phyloP scores from a whole-genome alignment of 2,329 filamentous ascomycete species.

The Colletotrichum spaethianum region DNA sequence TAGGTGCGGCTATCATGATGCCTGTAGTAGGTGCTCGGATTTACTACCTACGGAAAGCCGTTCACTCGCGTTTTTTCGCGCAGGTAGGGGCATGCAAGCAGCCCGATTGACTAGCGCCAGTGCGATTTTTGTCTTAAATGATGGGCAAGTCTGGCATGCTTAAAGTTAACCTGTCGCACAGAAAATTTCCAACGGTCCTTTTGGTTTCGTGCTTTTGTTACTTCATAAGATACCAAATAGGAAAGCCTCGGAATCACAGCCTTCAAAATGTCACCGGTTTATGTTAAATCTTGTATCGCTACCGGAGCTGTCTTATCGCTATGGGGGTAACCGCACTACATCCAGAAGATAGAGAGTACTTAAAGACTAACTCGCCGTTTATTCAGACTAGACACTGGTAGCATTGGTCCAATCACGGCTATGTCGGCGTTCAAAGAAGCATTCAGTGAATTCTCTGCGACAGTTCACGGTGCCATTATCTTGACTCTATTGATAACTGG shows the following conservation, averaged over 20 bases:
- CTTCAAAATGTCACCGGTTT: slow-evolving; percentile 19
- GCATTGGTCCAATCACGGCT: slow-evolving; percentile 71
- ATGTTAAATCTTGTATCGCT: slow-evolving; percentile 22
- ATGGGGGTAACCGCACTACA: slow-evolving; percentile 14
- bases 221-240: background rate
- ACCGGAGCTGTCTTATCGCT: slow-evolving; percentile 4
- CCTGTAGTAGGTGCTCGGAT: too few species aligned
- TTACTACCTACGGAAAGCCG: too few species aligned
- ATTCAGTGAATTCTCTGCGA: slow-evolving; percentile 67
- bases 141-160: too few species aligned
- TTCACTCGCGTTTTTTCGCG: too few species aligned
- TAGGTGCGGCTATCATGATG: too few species aligned
- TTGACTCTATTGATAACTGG: slow-evolving; percentile 72
- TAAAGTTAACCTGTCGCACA: too few species aligned
- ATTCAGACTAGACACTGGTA: slow-evolving; percentile 57
- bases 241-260: background rate
- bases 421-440: slow-evolving; percentile 66
- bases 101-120: too few species aligned
- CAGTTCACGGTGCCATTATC: slow-evolving; percentile 71
- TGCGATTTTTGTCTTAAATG: too few species aligned
- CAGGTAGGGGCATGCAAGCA: too few species aligned
- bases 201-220: background rate
- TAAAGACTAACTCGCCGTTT: background rate
- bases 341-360: background rate
- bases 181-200: background rate